Evolutionary conservation across 2,329 filamentous ascomycete species (phyloP).

Genomic region (Fusarium sp.): DNA sequence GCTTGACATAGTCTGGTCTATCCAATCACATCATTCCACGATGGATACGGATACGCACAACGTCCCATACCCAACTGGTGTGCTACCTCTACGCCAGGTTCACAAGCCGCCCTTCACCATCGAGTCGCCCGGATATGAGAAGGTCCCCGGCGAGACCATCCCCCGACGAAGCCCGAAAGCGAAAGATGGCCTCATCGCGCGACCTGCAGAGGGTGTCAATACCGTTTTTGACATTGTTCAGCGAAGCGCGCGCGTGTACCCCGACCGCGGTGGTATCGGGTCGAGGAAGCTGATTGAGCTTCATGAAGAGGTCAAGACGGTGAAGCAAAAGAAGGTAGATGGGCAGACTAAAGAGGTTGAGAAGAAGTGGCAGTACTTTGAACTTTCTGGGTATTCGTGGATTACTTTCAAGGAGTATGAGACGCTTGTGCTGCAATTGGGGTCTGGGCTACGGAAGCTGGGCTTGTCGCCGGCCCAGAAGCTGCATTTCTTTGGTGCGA

Average conservation of each 20-base stretch:
- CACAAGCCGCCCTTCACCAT: slow-evolving; percentile 81
- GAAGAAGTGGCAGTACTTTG: slow-evolving; percentile 91
- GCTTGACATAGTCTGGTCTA: background rate
- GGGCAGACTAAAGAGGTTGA: slow-evolving; percentile 82
- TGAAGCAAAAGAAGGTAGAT: slow-evolving; percentile 83
- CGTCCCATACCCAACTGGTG: slow-evolving; percentile 48
- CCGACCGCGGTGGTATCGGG: slow-evolving; percentile 73
- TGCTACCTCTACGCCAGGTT: slow-evolving; percentile 66
- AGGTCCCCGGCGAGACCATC: slow-evolving; percentile 82
- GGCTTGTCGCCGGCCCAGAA: slow-evolving; percentile 75
- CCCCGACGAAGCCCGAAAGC: slow-evolving; percentile 79
- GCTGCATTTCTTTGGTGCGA: slow-evolving; percentile 84
- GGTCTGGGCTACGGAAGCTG: slow-evolving; percentile 78
- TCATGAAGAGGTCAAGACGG: slow-evolving; percentile 85
- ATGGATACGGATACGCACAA: background rate
- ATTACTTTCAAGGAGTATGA: slow-evolving; percentile 84
- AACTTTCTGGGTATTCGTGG: slow-evolving; percentile 81
- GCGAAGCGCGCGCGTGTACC: slow-evolving; percentile 72
- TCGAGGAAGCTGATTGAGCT: slow-evolving; percentile 79
- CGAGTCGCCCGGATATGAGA: slow-evolving; percentile 74
- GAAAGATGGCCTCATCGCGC: slow-evolving; percentile 75
- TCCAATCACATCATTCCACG: background rate
- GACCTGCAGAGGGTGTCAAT: slow-evolving; percentile 74
- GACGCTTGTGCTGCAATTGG: slow-evolving; percentile 74
- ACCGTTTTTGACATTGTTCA: slow-evolving; percentile 85